phyloP scores from a whole-genome alignment of 2,329 filamentous ascomycete genomes.

The Chrysoporthe cubensis region DNA sequence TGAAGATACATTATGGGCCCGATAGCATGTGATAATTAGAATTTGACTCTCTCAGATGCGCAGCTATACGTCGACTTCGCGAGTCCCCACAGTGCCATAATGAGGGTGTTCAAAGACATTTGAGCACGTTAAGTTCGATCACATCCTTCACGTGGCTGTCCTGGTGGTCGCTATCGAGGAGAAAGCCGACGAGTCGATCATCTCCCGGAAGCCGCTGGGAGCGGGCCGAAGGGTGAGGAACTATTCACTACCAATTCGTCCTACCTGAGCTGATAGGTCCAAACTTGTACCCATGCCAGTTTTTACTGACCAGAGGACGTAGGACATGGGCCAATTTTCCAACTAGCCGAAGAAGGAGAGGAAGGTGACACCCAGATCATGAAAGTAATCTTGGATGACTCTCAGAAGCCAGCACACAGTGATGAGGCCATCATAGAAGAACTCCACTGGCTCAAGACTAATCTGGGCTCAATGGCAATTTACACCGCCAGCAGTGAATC shows the following conservation, averaged over 20 bases:
- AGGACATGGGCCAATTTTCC: not conserved
- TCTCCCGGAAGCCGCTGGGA: not conserved
- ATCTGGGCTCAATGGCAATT: slow-evolving; percentile 1
- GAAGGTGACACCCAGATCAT: slow-evolving; percentile 4
- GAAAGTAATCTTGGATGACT: slow-evolving; percentile 8
- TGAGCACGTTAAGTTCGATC: not conserved
- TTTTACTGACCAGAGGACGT: not conserved
- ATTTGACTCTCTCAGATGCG: not conserved
- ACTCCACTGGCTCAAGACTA: slow-evolving; percentile 9
- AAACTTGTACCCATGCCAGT: not conserved
- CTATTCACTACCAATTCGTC: too few species aligned
- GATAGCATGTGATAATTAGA: not conserved
- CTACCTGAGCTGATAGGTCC: too few species aligned
- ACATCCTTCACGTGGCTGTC: slow-evolving; percentile 2
- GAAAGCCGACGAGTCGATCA: not conserved
- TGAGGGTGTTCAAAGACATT: not conserved
- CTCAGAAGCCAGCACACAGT: slow-evolving; percentile 9
- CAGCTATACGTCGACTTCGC: slow-evolving; percentile 8
- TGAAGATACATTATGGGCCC: not conserved
- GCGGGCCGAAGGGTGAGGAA: not conserved
- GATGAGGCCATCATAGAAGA: slow-evolving; percentile 8
- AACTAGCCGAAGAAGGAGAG: not conserved
- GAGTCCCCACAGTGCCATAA: not conserved
- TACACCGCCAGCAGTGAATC: not conserved
- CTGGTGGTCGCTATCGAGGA: not conserved